phyloP scores from a whole-genome alignment of 352 stramenopile genomes.

The Phytophthora rubi region DNA sequence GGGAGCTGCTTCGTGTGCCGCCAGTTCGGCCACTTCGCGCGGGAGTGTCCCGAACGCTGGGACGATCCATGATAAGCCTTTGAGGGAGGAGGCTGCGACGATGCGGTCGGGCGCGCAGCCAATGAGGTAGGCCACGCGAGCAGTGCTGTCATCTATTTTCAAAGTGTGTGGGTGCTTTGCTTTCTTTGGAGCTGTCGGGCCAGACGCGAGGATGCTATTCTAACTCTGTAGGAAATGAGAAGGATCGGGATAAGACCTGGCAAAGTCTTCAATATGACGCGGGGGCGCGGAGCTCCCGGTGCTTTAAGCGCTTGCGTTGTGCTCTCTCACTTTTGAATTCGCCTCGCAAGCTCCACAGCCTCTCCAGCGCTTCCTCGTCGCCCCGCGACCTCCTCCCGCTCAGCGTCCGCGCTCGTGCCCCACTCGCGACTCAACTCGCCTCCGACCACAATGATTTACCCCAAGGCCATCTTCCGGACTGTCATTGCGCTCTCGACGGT shows the following conservation, averaged over 20 bases:
- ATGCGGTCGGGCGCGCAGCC: neutral
- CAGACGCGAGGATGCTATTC: constrained; percentile 14
- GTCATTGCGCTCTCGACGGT: constrained; percentile 65
- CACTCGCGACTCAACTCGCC: constrained; percentile 20
- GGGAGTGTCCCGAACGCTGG: constrained; percentile 31
- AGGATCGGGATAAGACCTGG: constrained; percentile 24
- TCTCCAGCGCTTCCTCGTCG: constrained; percentile 22
- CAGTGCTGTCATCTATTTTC: constrained; percentile 17
- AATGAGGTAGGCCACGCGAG: constrained; percentile 13
- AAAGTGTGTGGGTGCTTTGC: constrained; percentile 19
- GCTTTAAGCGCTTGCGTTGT: constrained; percentile 6
- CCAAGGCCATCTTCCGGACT: constrained; percentile 59
- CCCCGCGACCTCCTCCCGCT: constrained; percentile 16
- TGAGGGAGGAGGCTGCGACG: neutral
- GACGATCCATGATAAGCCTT: constrained; percentile 16
- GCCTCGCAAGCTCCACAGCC: constrained; percentile 32
- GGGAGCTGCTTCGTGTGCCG: constrained; percentile 27
- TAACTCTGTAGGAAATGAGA: constrained; percentile 20
- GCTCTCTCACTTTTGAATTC: constrained; percentile 36
- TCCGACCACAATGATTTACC: constrained; percentile 60
- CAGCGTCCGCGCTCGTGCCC: constrained; percentile 32
- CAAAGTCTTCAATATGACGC: constrained; percentile 29
- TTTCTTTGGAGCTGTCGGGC: constrained; percentile 4
- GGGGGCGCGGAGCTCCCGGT: constrained; percentile 9
- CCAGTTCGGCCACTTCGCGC: constrained; percentile 33